Conservation (phyloP, 768 basidiomycete genomes). For the Termitomyces sp. region DNA sequence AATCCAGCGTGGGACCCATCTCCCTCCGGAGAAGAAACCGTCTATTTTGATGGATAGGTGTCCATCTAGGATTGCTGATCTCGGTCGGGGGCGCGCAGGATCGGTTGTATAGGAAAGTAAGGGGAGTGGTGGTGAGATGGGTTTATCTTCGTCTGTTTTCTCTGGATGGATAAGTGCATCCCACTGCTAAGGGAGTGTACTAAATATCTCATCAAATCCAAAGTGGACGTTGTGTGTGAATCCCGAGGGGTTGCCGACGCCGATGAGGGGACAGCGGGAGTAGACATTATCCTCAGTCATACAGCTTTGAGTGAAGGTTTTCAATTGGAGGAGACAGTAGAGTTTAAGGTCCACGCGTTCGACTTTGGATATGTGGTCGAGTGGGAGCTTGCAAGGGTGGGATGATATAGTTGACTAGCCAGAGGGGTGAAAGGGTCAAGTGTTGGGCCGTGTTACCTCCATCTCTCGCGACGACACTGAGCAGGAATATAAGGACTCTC, state of each 20-base stretch:
- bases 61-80: constrained; percentile 47
- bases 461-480: too few species aligned
- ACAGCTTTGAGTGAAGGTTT: constrained; percentile 36
- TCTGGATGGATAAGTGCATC: constrained; percentile 7
- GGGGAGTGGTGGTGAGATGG: constrained; percentile 4
- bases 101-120: constrained; percentile 12
- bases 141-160: constrained; percentile 6
- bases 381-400: constrained; percentile 22
- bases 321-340: constrained; percentile 32
- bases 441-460: too few species aligned
- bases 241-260: constrained; percentile 30
- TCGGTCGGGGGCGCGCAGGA: constrained; percentile 7
- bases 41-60: constrained; percentile 72
- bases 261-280: constrained; percentile 32
- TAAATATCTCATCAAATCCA: constrained; percentile 26
- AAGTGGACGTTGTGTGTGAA: constrained; percentile 40
- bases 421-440: too few species aligned
- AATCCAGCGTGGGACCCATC: constrained; percentile 77
- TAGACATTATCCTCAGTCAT: constrained; percentile 46
- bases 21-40: constrained; percentile 63
- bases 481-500: too few species aligned
- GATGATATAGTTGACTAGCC: too few species aligned
- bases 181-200: constrained; percentile 19
- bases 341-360: constrained; percentile 36
- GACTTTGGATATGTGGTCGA: constrained; percentile 32